Percentiles rank a stretch among this genome's conserved stretches.
Conservation (phyloP, 75 land plant genomes). For the Cunninghamia lanceolata region DNA sequence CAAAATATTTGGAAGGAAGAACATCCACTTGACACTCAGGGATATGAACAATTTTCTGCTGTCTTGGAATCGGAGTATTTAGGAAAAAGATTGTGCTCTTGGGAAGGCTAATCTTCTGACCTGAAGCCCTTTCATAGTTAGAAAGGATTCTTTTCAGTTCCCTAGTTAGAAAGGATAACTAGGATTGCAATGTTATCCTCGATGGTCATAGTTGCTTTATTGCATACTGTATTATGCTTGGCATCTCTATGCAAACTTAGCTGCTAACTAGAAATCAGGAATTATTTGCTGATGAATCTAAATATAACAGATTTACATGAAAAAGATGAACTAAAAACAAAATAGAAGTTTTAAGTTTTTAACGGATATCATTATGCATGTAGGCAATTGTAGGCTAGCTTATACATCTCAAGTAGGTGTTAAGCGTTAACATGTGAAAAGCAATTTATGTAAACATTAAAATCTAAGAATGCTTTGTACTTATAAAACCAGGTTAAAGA, state of each 20-base stretch:
- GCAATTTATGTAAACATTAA: neutral
- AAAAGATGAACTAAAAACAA: neutral
- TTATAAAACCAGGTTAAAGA: neutral
- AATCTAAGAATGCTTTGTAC: neutral
- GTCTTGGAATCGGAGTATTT: too few species aligned
- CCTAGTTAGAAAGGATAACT: too few species aligned
- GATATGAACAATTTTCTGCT: too few species aligned
- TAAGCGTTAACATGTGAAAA: neutral
- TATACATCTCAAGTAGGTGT: neutral
- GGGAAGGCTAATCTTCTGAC: too few species aligned
- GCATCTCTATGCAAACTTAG: neutral
- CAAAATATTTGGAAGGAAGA: too few species aligned
- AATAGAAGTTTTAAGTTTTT: neutral
- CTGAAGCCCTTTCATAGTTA: too few species aligned
- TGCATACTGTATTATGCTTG: neutral
- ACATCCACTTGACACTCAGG: too few species aligned
- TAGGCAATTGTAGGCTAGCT: neutral
- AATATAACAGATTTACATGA: neutral
- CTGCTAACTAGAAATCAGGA: neutral
- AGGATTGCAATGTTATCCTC: neutral
- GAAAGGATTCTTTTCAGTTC: too few species aligned
- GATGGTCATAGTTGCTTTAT: neutral
- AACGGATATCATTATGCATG: neutral
- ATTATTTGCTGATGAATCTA: neutral
- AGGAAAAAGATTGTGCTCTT: too few species aligned